Percentiles rank a stretch among this genome's conserved stretches.
Evolutionary conservation across 495 filamentous ascomycete genomes (phyloP).

Genomic region (Pyrenula aspistea): DNA sequence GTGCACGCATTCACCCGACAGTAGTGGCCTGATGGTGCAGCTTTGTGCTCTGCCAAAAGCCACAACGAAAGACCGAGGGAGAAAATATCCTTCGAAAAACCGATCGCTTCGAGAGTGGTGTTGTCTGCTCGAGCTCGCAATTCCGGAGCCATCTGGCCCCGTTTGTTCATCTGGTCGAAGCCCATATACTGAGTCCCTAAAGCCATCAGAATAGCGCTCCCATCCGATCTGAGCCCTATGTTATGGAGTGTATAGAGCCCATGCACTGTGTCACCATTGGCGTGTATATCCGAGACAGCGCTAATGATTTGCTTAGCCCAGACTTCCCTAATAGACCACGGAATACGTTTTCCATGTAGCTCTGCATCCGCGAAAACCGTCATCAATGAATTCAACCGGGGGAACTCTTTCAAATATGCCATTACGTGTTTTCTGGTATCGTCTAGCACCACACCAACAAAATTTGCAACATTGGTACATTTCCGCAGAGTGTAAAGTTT

Average conservation of each 20-base stretch:
- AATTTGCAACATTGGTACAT: background rate
- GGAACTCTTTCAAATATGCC: background rate
- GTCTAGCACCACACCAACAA: slow-evolving; percentile 1
- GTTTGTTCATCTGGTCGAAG: background rate
- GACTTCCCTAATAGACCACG: background rate
- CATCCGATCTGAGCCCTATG: slow-evolving; percentile 3
- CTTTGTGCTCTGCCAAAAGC: slow-evolving; percentile 6
- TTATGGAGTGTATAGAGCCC: slow-evolving; percentile 1
- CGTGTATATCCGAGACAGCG: background rate
- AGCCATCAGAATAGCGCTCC: slow-evolving; percentile 3
- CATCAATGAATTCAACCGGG: background rate
- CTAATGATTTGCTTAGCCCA: background rate
- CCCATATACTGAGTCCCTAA: background rate
- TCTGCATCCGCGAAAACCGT: background rate
- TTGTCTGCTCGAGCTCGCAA: background rate
- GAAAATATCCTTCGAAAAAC: slow-evolving; percentile 5
- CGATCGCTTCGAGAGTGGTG: background rate
- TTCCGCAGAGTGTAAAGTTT: background rate
- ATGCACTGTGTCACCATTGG: background rate
- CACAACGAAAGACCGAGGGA: slow-evolving; percentile 4
- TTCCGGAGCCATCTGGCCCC: slow-evolving; percentile 4
- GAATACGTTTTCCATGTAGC: background rate
- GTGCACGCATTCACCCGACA: slow-evolving; percentile 4
- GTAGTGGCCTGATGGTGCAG: background rate
- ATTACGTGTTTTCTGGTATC: background rate